Conservation (phyloP, 2,329 filamentous ascomycete genomes). For the Alternaria infectoria region DNA sequence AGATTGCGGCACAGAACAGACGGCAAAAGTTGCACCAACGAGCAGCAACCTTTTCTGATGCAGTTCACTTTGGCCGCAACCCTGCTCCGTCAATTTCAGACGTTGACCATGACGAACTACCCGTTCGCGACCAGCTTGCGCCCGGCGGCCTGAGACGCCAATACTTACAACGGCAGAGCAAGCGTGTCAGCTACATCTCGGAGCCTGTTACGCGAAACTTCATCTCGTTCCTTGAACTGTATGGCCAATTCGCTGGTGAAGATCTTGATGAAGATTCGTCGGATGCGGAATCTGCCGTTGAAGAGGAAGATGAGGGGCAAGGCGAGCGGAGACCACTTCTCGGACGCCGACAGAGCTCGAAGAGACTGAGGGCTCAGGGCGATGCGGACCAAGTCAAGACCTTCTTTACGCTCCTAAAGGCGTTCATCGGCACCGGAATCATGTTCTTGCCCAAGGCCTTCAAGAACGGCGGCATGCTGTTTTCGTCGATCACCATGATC, state of each 20-base stretch:
- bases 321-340: constrained; percentile 67
- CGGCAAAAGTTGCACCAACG: constrained; percentile 57
- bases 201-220: constrained; percentile 71
- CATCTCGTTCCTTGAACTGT: constrained; percentile 76
- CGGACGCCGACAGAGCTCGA: constrained; percentile 60
- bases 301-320: constrained; percentile 56
- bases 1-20: constrained; percentile 66
- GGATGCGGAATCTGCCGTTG: constrained; percentile 63
- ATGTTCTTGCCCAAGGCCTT: constrained; percentile 84
- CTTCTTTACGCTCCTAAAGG: constrained; percentile 80
- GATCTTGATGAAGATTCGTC: constrained; percentile 60
- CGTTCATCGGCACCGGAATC: constrained; percentile 80
- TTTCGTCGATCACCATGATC: constrained; percentile 73
- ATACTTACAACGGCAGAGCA: constrained; percentile 54
- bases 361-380: constrained; percentile 56
- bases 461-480: constrained; percentile 77
- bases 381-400: constrained; percentile 74
- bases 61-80: constrained; percentile 37
- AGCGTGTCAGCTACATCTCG: constrained; percentile 51
- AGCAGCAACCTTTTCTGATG: constrained; percentile 71
- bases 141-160: constrained; percentile 63
- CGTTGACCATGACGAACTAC: constrained; percentile 45
- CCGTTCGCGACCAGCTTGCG: constrained; percentile 54
- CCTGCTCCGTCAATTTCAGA: constrained; percentile 25
- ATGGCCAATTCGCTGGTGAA: constrained; percentile 78